A percentile compares a stretch with the other conserved stretches of the same genome.
phyloP scores from a whole-genome alignment of 1,284 basidiomycete species.

The Naganishia liquefaciens region DNA sequence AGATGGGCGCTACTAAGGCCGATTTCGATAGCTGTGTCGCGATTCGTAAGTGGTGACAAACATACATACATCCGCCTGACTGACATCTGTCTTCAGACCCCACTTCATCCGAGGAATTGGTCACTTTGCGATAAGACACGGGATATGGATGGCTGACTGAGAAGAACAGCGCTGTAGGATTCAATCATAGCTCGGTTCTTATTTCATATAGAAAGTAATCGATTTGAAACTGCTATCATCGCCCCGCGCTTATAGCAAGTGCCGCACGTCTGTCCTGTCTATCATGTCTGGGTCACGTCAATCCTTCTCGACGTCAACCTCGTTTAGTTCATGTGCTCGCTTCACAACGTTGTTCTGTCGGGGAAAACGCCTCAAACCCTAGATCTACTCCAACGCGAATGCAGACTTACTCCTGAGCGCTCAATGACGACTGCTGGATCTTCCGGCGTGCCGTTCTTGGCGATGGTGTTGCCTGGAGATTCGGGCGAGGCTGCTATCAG shows the following conservation, averaged over 20 bases:
- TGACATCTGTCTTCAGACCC: conserved; percentile 43
- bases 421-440: conserved; percentile 49
- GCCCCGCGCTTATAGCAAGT: no score
- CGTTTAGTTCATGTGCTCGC: conserved; percentile 45
- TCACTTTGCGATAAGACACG: conserved; percentile 47
- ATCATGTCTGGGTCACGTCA: no score
- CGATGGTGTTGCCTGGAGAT: conserved; percentile 41
- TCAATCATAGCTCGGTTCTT: no score
- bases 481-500: neutral
- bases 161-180: no score
- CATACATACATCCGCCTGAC: neutral
- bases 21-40: conserved; percentile 88
- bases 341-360: conserved; percentile 46
- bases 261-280: no score
- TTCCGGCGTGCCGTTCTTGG: conserved; percentile 47
- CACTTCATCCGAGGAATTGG: conserved; percentile 53
- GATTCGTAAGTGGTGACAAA: conserved; percentile 60
- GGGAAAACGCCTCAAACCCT: neutral
- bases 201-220: no score
- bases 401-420: conserved; percentile 41
- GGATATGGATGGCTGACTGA: neutral
- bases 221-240: no score
- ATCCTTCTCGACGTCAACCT: conserved; percentile 35
- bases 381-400: neutral
- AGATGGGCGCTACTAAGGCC: conserved; percentile 86